A percentile compares a stretch with the other conserved stretches of the same genome.
phyloP scores from a whole-genome alignment of 805 yeast genomes.

The Kazachstania psychrophila region DNA sequence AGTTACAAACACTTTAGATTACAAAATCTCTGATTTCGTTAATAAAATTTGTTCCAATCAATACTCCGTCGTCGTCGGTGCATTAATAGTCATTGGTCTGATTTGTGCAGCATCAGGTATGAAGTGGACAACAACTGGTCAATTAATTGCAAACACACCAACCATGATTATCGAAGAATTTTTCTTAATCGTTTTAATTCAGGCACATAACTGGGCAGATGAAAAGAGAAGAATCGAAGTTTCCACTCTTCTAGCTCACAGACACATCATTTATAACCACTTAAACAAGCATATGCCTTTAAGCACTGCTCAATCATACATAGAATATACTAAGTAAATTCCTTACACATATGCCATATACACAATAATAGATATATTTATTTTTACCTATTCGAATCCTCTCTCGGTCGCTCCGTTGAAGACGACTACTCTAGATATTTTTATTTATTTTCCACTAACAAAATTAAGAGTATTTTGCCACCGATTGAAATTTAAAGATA shows the following conservation, averaged over 20 bases:
- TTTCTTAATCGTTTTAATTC: slow-evolving; percentile 32
- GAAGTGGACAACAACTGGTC: slow-evolving; percentile 35
- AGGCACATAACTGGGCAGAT: slow-evolving; percentile 33
- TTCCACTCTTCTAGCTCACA: slow-evolving; percentile 16
- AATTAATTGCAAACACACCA: slow-evolving; percentile 34
- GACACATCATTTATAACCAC: slow-evolving; percentile 11
- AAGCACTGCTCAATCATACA: too few species aligned
- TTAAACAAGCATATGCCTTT: too few species aligned
- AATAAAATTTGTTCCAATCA: slow-evolving; percentile 28
- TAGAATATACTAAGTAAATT: too few species aligned
- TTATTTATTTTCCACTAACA: not conserved
- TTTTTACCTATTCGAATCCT: too few species aligned
- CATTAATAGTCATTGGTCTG: slow-evolving; percentile 25
- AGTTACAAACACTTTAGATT: slow-evolving; percentile 12
- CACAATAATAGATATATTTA: too few species aligned
- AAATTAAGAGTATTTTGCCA: not conserved
- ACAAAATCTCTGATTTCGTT: slow-evolving; percentile 19
- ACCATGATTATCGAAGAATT: slow-evolving; percentile 39
- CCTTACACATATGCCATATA: too few species aligned
- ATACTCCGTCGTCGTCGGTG: slow-evolving; percentile 27
- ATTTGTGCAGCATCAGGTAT: slow-evolving; percentile 29
- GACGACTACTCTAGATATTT: too few species aligned
- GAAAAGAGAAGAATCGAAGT: slow-evolving; percentile 21
- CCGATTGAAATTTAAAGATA: not conserved
- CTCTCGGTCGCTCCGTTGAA: too few species aligned